A percentile compares a stretch with the other conserved stretches of the same genome.
These are phyloP conservation scores for Echeveria elegans DNA, from an alignment of 164 flowering plant genomes.

Conservation along the genomic window DNA sequence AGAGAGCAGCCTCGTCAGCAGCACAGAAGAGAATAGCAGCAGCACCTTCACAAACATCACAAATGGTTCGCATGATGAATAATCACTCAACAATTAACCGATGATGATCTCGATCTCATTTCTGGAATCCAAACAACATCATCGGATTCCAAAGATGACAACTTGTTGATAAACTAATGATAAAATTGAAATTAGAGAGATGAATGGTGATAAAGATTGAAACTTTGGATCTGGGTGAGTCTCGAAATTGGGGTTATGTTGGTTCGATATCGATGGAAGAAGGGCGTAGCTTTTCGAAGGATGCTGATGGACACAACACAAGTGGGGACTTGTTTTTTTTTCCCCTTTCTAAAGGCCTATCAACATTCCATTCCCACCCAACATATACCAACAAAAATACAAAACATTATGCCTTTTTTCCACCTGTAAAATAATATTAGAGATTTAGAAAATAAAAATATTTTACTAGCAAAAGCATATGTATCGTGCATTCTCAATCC, in stretches of 20 bases:
- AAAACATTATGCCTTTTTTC: too few relatives aligned
- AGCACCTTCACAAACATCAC: slow-evolving; percentile 78
- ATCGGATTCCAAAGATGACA: neutral
- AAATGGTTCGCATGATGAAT: slow-evolving; percentile 56
- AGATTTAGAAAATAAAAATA: too few relatives aligned
- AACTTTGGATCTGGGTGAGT: slow-evolving; percentile 1
- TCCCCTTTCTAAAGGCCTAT: too few relatives aligned
- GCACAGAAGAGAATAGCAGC: slow-evolving; percentile 72
- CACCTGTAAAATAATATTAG: too few relatives aligned
- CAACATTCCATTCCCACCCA: neutral
- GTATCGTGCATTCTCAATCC: too few relatives aligned
- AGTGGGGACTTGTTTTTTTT: neutral
- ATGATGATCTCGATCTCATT: neutral
- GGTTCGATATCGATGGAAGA: neutral
- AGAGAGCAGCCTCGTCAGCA: slow-evolving; percentile 85
- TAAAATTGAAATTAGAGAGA: neutral
- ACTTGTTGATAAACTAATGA: neutral
- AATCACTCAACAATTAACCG: too few relatives aligned
- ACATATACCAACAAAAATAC: neutral
- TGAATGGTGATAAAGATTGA: neutral
- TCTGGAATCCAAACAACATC: neutral
- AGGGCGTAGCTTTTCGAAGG: neutral
- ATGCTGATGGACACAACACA: neutral
- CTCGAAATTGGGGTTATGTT: neutral
- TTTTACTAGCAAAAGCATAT: too few relatives aligned